Evolutionary conservation across 306 rosid genomes (phyloP).

Genomic region (Dicorynia guianensis): DNA sequence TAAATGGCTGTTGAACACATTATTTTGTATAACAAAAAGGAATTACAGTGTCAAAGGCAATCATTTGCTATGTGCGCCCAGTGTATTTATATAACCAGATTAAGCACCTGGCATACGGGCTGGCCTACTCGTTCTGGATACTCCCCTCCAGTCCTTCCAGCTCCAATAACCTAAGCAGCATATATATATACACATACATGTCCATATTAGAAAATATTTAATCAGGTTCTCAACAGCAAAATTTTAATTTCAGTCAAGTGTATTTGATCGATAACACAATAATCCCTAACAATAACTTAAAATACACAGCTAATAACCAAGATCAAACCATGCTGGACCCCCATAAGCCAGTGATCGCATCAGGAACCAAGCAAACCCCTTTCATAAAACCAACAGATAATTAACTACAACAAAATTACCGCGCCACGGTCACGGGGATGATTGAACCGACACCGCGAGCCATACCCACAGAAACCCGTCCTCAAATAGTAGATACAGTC

Average conservation of each 20-base stretch:
- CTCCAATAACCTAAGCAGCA: slow-evolving; percentile 78
- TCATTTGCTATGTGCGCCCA: slow-evolving; percentile 33
- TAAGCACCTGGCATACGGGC: slow-evolving; percentile 92
- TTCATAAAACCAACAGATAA: slow-evolving; percentile 30
- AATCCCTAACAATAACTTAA: background rate
- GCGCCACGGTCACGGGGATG: slow-evolving; percentile 90
- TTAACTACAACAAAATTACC: slow-evolving; percentile 56
- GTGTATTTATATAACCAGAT: slow-evolving; percentile 39
- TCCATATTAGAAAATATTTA: slow-evolving; percentile 44
- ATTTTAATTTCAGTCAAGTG: slow-evolving; percentile 40
- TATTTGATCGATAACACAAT: slow-evolving; percentile 21
- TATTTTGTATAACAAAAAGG: slow-evolving; percentile 30
- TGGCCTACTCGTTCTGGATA: slow-evolving; percentile 93
- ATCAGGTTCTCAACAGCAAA: slow-evolving; percentile 38
- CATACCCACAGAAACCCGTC: slow-evolving; percentile 93
- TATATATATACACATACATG: background rate
- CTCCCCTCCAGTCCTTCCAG: slow-evolving; percentile 75
- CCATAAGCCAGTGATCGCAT: slow-evolving; percentile 34
- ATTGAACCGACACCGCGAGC: slow-evolving; percentile 93
- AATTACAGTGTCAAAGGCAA: slow-evolving; percentile 37
- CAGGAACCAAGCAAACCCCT: slow-evolving; percentile 41
- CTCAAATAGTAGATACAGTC: slow-evolving; percentile 86
- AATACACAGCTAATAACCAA: slow-evolving; percentile 35
- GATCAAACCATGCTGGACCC: slow-evolving; percentile 49
- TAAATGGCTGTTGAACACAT: slow-evolving; percentile 6